A percentile compares a stretch with the other conserved stretches of the same genome.
These are phyloP conservation scores for Ormosia emarginata DNA, from an alignment of 306 rosid genomes.

Conservation along the genomic window DNA sequence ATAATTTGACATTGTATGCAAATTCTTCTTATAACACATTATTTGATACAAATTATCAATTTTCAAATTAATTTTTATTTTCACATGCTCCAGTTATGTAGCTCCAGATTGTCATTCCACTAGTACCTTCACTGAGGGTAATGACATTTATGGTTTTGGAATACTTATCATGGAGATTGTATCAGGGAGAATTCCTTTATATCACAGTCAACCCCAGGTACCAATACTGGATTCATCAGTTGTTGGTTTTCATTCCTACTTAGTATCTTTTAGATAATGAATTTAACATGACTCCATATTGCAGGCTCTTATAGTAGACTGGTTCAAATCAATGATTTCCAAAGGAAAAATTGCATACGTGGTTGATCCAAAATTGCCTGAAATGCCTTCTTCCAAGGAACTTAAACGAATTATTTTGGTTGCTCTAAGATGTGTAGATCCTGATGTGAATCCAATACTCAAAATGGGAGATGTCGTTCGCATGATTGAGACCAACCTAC, in stretches of 20 bases:
- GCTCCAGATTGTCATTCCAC: slow-evolving; percentile 35
- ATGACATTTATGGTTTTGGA: slow-evolving; percentile 65
- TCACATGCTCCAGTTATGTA: slow-evolving; percentile 31
- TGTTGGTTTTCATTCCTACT: not conserved
- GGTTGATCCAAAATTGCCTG: slow-evolving; percentile 47
- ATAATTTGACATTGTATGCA: not conserved
- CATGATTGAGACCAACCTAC: slow-evolving; percentile 57
- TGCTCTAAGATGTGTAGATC: slow-evolving; percentile 62
- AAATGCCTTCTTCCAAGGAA: slow-evolving; percentile 45
- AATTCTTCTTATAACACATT: not conserved
- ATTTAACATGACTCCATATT: not conserved
- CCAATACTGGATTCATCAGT: not conserved
- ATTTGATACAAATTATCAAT: not conserved
- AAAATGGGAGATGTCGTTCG: slow-evolving; percentile 51
- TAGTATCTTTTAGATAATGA: not conserved
- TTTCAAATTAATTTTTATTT: not conserved
- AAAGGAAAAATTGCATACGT: slow-evolving; percentile 21
- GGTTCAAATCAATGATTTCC: slow-evolving; percentile 60
- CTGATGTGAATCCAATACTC: slow-evolving; percentile 41
- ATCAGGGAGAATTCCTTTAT: slow-evolving; percentile 45
- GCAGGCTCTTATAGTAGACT: slow-evolving; percentile 52
- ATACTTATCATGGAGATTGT: slow-evolving; percentile 65
- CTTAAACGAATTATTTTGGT: slow-evolving; percentile 51
- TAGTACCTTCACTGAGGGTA: slow-evolving; percentile 24
- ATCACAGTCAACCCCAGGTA: slow-evolving; percentile 43